Conservation (phyloP, 495 filamentous ascomycete genomes). For the Wilcoxina mikolae region DNA sequence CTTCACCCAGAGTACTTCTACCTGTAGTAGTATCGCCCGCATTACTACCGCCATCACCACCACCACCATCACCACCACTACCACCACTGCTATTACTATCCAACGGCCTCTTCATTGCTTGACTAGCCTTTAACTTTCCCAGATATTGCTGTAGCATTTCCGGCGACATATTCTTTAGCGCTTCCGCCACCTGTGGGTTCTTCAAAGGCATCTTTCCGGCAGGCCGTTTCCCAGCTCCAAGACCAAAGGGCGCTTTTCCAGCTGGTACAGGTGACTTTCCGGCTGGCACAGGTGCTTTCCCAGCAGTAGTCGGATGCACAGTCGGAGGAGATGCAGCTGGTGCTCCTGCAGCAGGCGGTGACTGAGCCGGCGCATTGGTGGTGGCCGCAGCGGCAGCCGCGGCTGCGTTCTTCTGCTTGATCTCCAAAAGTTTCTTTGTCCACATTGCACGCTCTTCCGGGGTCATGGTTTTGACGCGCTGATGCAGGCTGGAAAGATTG, state of each 20-base stretch:
- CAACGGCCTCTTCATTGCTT: neutral
- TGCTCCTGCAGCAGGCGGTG: neutral
- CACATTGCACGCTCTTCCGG: neutral
- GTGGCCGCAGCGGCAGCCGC: neutral
- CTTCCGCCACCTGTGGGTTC: neutral
- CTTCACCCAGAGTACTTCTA: too few relatives aligned
- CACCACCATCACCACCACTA: neutral
- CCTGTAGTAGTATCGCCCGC: too few relatives aligned
- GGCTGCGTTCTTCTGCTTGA: conserved; percentile 1
- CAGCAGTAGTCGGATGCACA: neutral
- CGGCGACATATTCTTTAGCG: neutral
- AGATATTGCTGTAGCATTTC: neutral
- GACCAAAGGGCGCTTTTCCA: neutral
- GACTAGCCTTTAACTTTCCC: neutral
- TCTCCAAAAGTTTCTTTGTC: neutral
- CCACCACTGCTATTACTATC: neutral
- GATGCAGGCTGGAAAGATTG: neutral
- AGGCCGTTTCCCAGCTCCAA: neutral
- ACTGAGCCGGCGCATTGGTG: neutral
- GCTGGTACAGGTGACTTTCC: neutral
- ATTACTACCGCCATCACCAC: neutral
- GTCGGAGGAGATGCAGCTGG: neutral
- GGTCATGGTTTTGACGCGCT: conserved; percentile 2
- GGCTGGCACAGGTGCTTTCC: neutral
- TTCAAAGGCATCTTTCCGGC: neutral